Conservation (phyloP, 352 stramenopile genomes). For the Phytophthora lateralis region DNA sequence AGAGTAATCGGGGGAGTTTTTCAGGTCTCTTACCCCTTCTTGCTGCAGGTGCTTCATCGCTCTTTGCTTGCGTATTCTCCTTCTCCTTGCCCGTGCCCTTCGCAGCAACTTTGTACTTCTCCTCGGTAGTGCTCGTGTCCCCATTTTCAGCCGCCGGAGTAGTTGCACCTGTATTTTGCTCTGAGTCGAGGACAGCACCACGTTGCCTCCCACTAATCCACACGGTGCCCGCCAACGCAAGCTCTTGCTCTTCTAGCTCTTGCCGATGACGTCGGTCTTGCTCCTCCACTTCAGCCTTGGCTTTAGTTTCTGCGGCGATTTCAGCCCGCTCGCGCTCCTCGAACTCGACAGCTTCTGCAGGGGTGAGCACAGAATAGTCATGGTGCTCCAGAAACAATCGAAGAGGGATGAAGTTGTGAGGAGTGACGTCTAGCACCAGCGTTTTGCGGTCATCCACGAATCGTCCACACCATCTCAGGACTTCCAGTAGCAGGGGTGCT, state of each 20-base stretch:
- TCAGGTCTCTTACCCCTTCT: slow-evolving; percentile 46
- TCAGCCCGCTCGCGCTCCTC: slow-evolving; percentile 29
- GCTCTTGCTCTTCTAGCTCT: slow-evolving; percentile 27
- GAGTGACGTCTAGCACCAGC: slow-evolving; percentile 62
- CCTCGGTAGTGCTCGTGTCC: slow-evolving; percentile 2
- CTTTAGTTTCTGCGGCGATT: slow-evolving; percentile 27
- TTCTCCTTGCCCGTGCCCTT: slow-evolving; percentile 19
- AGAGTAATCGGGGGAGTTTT: slow-evolving; percentile 57
- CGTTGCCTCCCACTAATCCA: slow-evolving; percentile 3
- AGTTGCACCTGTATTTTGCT: slow-evolving; percentile 1
- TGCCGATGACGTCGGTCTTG: slow-evolving; percentile 20
- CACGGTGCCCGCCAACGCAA: slow-evolving; percentile 8
- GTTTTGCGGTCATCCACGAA: slow-evolving; percentile 62
- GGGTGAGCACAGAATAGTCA: slow-evolving; percentile 55
- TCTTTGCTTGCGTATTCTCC: slow-evolving; percentile 13
- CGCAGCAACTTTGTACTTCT: slow-evolving; percentile 2
- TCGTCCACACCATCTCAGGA: slow-evolving; percentile 60
- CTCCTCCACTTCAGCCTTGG: slow-evolving; percentile 31
- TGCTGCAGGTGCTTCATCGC: slow-evolving; percentile 16
- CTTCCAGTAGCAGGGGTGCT: slow-evolving; percentile 53
- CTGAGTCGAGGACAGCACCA: background rate
- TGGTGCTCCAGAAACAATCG: slow-evolving; percentile 47
- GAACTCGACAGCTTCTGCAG: slow-evolving; percentile 44
- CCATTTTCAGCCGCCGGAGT: slow-evolving; percentile 1
- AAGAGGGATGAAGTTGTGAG: slow-evolving; percentile 52